Percentiles rank a stretch among this genome's conserved stretches.
Conservation (phyloP, 345 rosid genomes). For the Pistacia vera region DNA sequence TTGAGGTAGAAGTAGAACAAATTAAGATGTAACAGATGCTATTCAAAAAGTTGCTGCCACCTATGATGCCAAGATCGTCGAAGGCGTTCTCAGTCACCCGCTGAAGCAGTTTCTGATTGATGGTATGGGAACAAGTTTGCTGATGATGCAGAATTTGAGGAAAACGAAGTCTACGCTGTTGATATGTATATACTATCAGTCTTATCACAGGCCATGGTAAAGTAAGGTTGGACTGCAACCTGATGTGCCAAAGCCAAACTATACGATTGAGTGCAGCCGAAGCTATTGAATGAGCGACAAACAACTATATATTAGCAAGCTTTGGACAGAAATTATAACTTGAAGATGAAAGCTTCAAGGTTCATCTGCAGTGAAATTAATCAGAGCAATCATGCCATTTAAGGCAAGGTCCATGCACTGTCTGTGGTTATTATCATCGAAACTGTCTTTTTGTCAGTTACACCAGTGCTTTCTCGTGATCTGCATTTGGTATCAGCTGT, state of each 20-base stretch:
- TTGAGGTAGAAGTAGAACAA: conserved; percentile 54
- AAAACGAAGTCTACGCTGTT: conserved; percentile 92
- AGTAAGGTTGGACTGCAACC: conserved; percentile 41
- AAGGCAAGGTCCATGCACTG: conserved; percentile 60
- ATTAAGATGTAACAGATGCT: conserved; percentile 80
- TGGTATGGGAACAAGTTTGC: conserved; percentile 91
- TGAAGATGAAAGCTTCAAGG: conserved; percentile 98
- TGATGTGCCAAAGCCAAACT: too few species aligned
- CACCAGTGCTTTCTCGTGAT: too few species aligned
- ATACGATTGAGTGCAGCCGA: conserved; percentile 58
- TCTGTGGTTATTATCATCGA: too few species aligned
- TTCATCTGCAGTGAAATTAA: conserved; percentile 92
- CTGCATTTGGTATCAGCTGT: too few species aligned
- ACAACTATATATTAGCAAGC: conserved; percentile 94
- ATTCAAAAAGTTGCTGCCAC: conserved; percentile 96
- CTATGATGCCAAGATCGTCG: conserved; percentile 95
- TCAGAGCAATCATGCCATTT: conserved; percentile 88
- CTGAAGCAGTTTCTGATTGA: conserved; percentile 87
- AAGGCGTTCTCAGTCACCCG: conserved; percentile 97
- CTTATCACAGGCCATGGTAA: conserved; percentile 91
- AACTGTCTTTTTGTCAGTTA: too few species aligned
- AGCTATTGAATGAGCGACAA: conserved; percentile 88
- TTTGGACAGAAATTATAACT: conserved; percentile 75
- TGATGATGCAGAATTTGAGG: conserved; percentile 94
- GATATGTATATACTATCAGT: conserved; percentile 60